These are phyloP conservation scores for Bremia lactucae DNA, from an alignment of 352 stramenopile genomes.

Conservation along the genomic window DNA sequence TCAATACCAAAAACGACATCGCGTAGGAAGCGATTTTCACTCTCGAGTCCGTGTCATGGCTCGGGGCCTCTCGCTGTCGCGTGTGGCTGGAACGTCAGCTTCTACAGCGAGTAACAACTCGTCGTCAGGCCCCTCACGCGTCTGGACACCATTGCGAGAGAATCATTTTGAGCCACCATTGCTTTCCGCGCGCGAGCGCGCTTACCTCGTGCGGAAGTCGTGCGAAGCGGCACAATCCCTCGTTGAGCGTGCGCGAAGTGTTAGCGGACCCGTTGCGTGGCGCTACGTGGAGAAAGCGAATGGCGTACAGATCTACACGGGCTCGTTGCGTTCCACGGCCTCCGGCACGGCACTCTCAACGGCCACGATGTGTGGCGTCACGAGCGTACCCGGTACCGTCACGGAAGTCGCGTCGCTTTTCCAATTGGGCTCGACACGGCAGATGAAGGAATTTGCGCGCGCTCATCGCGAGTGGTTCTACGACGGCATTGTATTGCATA, in stretches of 20 bases:
- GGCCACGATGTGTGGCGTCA: constrained; percentile 71
- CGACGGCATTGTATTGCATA: constrained; percentile 64
- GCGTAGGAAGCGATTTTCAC: constrained; percentile 9
- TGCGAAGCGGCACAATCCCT: constrained; percentile 73
- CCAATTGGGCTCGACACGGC: constrained; percentile 42
- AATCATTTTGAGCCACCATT: constrained; percentile 67
- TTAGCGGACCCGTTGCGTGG: constrained; percentile 57
- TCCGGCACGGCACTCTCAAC: constrained; percentile 15
- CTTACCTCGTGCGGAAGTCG: constrained; percentile 71
- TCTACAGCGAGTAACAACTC: constrained; percentile 3
- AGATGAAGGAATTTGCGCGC: constrained; percentile 62
- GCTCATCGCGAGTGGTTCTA: constrained; percentile 55
- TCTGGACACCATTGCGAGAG: constrained; percentile 63
- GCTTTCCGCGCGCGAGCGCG: constrained; percentile 50
- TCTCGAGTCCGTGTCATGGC: constrained; percentile 10
- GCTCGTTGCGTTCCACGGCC: constrained; percentile 26
- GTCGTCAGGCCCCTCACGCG: constrained; percentile 4
- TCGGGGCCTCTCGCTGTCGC: constrained; percentile 15
- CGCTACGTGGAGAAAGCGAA: constrained; percentile 67
- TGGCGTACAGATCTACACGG: constrained; percentile 67
- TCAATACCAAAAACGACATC: no score
- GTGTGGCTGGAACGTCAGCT: constrained; percentile 1
- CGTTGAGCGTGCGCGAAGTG: constrained; percentile 53
- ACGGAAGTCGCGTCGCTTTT: constrained; percentile 70
- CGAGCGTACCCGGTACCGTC: constrained; percentile 51